phyloP scores from a whole-genome alignment of 805 yeast species.

The Ascoidea tarda region DNA sequence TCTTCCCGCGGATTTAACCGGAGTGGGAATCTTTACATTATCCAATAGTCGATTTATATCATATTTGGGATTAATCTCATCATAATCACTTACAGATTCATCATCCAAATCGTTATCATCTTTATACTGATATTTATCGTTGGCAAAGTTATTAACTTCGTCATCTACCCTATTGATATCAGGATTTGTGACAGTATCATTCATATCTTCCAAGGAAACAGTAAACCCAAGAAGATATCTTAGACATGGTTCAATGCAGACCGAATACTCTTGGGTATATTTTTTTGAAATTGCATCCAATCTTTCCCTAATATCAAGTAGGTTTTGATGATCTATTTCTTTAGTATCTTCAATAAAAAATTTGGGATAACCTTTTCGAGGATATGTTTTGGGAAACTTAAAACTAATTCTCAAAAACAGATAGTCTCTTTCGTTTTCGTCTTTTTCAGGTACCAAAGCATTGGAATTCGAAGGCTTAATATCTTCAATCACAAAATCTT shows the following conservation, averaged over 20 bases:
- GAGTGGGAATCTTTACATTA: neutral
- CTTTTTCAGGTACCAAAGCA: neutral
- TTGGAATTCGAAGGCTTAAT: neutral
- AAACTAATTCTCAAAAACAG: constrained; percentile 57
- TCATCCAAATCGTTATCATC: neutral
- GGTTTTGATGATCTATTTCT: constrained; percentile 37
- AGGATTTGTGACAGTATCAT: neutral
- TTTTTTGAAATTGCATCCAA: constrained; percentile 41
- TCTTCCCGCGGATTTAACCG: neutral
- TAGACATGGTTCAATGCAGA: constrained; percentile 71
- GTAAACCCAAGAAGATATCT: constrained; percentile 21
- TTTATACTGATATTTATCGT: neutral
- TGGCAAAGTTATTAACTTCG: constrained; percentile 14
- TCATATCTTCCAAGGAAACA: neutral
- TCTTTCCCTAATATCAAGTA: constrained; percentile 33
- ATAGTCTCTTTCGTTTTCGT: neutral
- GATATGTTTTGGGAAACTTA: constrained; percentile 64
- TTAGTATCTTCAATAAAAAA: constrained; percentile 71
- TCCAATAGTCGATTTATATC: neutral
- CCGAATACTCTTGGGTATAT: constrained; percentile 41
- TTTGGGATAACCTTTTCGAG: constrained; percentile 33
- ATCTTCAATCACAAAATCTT: neutral
- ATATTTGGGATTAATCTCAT: neutral
- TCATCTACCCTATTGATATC: constrained; percentile 8
- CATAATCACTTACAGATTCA: neutral